Evolutionary conservation across 768 basidiomycete genomes (phyloP).

Genomic region (Lactarius evosmus): DNA sequence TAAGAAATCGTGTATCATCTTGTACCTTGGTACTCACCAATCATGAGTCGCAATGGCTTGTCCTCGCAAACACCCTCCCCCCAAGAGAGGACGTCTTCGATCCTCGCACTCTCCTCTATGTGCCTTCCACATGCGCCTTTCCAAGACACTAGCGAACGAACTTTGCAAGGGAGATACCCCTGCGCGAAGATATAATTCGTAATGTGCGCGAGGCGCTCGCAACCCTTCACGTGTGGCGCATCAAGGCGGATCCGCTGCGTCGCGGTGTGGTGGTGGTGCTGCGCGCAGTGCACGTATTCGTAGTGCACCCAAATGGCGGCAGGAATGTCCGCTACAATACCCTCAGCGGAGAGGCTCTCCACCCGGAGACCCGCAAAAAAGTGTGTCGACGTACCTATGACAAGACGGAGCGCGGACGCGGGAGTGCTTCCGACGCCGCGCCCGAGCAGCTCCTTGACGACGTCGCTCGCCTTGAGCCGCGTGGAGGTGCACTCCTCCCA

Average conservation of each 20-base stretch:
- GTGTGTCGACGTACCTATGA: constrained; percentile 39
- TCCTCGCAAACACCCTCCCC: constrained; percentile 39
- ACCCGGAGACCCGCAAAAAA: no score
- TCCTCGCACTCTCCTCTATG: constrained; percentile 32
- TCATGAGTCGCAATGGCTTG: constrained; percentile 38
- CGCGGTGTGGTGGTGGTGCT: constrained; percentile 35
- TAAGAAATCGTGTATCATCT: not conserved
- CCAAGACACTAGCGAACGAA: constrained; percentile 44
- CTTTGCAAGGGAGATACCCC: constrained; percentile 38
- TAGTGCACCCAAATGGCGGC: constrained; percentile 46
- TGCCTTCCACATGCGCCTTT: constrained; percentile 38
- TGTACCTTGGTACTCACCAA: constrained; percentile 32
- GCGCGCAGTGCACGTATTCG: constrained; percentile 37
- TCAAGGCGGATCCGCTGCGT: constrained; percentile 46
- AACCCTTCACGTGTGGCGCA: constrained; percentile 30
- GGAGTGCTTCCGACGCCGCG: constrained; percentile 43
- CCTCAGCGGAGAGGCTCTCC: no score
- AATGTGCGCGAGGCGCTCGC: constrained; percentile 44
- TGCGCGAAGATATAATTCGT: constrained; percentile 47
- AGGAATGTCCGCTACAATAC: constrained; percentile 39
- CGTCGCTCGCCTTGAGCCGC: constrained; percentile 37
- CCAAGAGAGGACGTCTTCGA: constrained; percentile 33
- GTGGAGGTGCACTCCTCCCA: constrained; percentile 44
- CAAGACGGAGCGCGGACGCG: constrained; percentile 43
- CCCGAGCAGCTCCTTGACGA: constrained; percentile 38